phyloP scores from a whole-genome alignment of 768 basidiomycete species.

The Boletus edulis region DNA sequence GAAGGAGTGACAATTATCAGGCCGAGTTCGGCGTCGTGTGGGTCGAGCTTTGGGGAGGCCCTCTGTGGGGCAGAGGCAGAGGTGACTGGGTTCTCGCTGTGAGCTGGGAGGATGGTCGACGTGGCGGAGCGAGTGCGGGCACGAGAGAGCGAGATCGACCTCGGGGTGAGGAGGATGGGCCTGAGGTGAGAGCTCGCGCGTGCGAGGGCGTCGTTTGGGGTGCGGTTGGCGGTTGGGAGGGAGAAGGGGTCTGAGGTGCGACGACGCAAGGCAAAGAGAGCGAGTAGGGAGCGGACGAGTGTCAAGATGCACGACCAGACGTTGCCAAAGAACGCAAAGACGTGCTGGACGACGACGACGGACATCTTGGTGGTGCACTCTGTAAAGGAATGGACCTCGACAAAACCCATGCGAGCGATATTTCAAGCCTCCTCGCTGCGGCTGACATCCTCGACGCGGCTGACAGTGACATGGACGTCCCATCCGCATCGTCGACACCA shows the following conservation, averaged over 20 bases:
- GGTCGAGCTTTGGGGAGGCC: conserved; percentile 20
- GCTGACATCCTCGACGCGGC: conserved; percentile 12
- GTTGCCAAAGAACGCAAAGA: neutral
- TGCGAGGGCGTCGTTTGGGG: conserved; percentile 6
- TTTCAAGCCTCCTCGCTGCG: neutral
- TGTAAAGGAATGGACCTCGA: no score
- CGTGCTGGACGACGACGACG: no score
- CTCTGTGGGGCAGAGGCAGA: conserved; percentile 2
- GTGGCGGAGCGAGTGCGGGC: conserved; percentile 8
- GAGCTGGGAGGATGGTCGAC: conserved; percentile 8
- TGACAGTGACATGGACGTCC: conserved; percentile 5
- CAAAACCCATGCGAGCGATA: neutral
- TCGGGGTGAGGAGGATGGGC: conserved; percentile 21
- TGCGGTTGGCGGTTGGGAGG: conserved; percentile 4
- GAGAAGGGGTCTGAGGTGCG: conserved; percentile 9
- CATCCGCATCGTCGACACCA: conserved; percentile 18
- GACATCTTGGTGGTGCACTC: no score
- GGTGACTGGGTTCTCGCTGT: neutral
- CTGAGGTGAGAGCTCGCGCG: conserved; percentile 15
- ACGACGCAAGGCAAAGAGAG: conserved; percentile 16
- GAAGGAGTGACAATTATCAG: neutral
- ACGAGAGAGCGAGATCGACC: conserved; percentile 5
- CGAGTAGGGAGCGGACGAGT: conserved; percentile 27
- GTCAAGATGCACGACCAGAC: conserved; percentile 26
- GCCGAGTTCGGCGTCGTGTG: conserved; percentile 16